Percentiles rank a stretch among this genome's conserved stretches.
Conservation (phyloP, 1,284 basidiomycete species). For the Ustilago lituana region DNA sequence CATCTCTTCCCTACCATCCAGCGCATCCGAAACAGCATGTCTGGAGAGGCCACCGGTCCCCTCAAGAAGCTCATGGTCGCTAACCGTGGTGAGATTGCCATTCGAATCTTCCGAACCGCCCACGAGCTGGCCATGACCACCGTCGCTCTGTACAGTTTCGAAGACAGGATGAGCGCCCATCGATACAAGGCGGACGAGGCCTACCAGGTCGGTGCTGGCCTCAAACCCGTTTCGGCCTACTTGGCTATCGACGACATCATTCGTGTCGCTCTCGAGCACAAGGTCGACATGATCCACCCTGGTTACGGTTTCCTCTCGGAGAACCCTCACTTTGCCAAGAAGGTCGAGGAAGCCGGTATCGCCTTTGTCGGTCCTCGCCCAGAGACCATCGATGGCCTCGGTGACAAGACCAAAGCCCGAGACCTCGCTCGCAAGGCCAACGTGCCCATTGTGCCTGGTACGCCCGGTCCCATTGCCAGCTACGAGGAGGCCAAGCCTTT, state of each 20-base stretch:
- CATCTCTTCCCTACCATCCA: conserved; percentile 63
- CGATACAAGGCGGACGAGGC: conserved; percentile 99
- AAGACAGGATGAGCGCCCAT: conserved; percentile 96
- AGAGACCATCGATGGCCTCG: conserved; percentile 95
- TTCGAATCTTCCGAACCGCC: conserved; percentile 97
- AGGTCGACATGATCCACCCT: conserved; percentile 96
- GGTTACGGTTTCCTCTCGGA: conserved; percentile 95
- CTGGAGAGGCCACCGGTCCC: conserved; percentile 44
- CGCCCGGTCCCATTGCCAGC: conserved; percentile 86
- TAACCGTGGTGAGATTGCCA: conserved; percentile 81
- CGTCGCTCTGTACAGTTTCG: conserved; percentile 96
- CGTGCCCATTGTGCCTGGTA: conserved; percentile 97
- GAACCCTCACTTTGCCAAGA: conserved; percentile 92
- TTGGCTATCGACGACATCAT: conserved; percentile 98
- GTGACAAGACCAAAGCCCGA: conserved; percentile 95
- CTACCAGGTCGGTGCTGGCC: conserved; percentile 94
- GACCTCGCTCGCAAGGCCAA: conserved; percentile 63
- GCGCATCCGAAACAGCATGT: conserved; percentile 57
- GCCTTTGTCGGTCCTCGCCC: conserved; percentile 96
- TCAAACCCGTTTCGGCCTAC: conserved; percentile 95
- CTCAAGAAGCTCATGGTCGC: conserved; percentile 66
- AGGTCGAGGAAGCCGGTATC: conserved; percentile 96
- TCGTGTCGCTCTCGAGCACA: conserved; percentile 76
- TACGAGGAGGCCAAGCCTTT: conserved; percentile 87
- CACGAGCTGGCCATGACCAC: conserved; percentile 99